Base-by-base conservation (phyloP, 441 rosid genomes). In the Manihot esculenta region DNA sequence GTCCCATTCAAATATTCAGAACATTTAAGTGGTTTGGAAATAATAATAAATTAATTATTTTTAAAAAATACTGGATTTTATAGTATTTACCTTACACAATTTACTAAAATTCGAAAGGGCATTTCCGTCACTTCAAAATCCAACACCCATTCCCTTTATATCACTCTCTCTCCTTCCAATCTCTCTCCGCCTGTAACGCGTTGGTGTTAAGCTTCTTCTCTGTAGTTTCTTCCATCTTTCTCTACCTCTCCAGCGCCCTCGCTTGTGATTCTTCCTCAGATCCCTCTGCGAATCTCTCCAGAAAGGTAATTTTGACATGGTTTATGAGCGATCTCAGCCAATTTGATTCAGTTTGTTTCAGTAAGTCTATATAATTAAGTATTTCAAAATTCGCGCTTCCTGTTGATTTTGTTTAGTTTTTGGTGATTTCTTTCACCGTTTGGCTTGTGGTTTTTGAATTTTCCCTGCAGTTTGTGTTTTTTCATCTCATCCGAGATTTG, bases 281-380 rank as follows among this genome's bases (percentile, higher is more conserved):
- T 84, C 84, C 78, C 77, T 77, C 79, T 45, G 69, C 26, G 71
- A 62, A 56, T 41, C 35, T 72, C 71, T 81, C 45, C 57, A 75
- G 84, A 80, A 62, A 62, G 62, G 74, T 53, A 24, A 58, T 21
- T 8, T 38, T 18, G n/a, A n/a, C n/a, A 35, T 21, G 2, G 7
- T 44, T 21, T 3, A 20, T 14, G 20, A 66, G 23, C 42, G 27
- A 35, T 45, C 42, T 50, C 3, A 11, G 27, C 45, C 18, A 30
- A 44, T 47, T 69, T 44, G 27, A 30, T 48, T 59, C 17, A 38
- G 5, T 38, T 38, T 38, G 1, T 47, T 47, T 48, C 42, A 24
- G 7, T 7, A 38, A 38, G 7, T 38, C 42, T 38, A 38, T 38
- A 7, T 38, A 38, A 38, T 7, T 38, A 38, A 38, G 7, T 38